Evolutionary conservation across 2,329 filamentous ascomycete genomes (phyloP).

Genomic region (Atkinsonella texensis): DNA sequence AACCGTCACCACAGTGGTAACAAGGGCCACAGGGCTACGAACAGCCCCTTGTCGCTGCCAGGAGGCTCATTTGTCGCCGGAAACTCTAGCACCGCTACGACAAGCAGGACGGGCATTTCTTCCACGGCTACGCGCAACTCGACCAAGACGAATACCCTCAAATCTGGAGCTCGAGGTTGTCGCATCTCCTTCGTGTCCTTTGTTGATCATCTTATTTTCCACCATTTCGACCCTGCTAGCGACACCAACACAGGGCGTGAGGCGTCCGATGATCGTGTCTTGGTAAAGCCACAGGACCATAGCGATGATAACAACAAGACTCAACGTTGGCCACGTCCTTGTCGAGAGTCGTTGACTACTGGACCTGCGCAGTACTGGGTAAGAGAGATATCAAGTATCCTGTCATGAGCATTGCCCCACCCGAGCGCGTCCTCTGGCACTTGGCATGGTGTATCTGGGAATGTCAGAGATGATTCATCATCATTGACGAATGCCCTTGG

Average conservation of each 20-base stretch:
- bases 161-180: constrained; percentile 14
- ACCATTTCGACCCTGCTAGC: constrained; percentile 27
- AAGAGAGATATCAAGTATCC: constrained; percentile 12
- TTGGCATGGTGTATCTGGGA: constrained; percentile 1
- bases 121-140: constrained; percentile 14
- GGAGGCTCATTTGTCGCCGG: constrained; percentile 6
- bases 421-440: not conserved
- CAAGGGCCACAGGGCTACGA: constrained; percentile 14
- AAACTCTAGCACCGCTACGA: not conserved
- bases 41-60: constrained; percentile 6
- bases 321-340: constrained; percentile 31
- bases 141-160: constrained; percentile 11
- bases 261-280: constrained; percentile 13
- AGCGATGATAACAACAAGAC: constrained; percentile 28
- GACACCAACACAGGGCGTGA: constrained; percentile 15
- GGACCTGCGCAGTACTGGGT: constrained; percentile 24
- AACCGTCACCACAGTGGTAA: constrained; percentile 14
- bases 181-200: constrained; percentile 41
- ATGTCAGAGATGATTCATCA: not conserved
- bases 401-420: constrained; percentile 3
- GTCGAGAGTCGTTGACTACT: constrained; percentile 36
- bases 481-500: not conserved
- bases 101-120: constrained; percentile 4
- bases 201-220: constrained; percentile 44
- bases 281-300: constrained; percentile 16